A percentile compares a stretch with the other conserved stretches of the same genome.
These are phyloP conservation scores for Monilinia fructigena DNA, from an alignment of 2,329 filamentous ascomycete genomes.

Conservation along the genomic window DNA sequence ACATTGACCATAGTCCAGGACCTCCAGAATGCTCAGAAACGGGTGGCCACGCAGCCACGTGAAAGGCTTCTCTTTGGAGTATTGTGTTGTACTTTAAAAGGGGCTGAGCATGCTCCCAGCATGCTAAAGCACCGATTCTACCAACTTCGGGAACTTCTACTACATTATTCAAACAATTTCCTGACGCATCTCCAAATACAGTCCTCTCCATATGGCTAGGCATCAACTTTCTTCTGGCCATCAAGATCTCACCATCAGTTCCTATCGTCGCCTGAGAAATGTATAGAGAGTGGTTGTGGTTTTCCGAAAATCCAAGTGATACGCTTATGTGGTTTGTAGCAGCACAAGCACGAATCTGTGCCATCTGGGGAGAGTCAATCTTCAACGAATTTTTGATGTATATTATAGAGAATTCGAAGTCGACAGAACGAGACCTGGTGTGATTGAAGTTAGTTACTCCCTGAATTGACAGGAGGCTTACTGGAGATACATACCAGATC, in stretches of 20 bases:
- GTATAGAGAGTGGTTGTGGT: slow-evolving; percentile 46
- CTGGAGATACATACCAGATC: slow-evolving; percentile 7
- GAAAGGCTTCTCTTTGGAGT: slow-evolving; percentile 50
- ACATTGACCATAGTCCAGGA: slow-evolving; percentile 30
- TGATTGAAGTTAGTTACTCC: not conserved
- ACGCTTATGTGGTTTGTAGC: slow-evolving; percentile 47
- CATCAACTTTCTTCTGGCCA: slow-evolving; percentile 48
- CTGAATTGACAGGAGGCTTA: not conserved
- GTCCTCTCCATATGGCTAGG: slow-evolving; percentile 48
- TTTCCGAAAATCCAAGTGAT: slow-evolving; percentile 49
- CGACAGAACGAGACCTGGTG: not conserved
- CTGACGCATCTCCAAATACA: slow-evolving; percentile 55
- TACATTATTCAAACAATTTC: slow-evolving; percentile 53
- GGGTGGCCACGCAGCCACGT: slow-evolving; percentile 55
- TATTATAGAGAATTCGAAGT: not conserved
- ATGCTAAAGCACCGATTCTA: slow-evolving; percentile 53
- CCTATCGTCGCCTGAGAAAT: slow-evolving; percentile 53
- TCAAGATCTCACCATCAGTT: slow-evolving; percentile 43
- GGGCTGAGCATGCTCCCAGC: slow-evolving; percentile 52
- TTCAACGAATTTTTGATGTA: slow-evolving; percentile 38
- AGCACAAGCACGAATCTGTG: slow-evolving; percentile 45
- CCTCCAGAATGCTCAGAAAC: slow-evolving; percentile 51
- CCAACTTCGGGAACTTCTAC: slow-evolving; percentile 49
- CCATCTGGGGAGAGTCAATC: slow-evolving; percentile 45
- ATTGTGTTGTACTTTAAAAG: slow-evolving; percentile 52